phyloP scores from a whole-genome alignment of 768 basidiomycete genomes.

The Pisolithus albus region DNA sequence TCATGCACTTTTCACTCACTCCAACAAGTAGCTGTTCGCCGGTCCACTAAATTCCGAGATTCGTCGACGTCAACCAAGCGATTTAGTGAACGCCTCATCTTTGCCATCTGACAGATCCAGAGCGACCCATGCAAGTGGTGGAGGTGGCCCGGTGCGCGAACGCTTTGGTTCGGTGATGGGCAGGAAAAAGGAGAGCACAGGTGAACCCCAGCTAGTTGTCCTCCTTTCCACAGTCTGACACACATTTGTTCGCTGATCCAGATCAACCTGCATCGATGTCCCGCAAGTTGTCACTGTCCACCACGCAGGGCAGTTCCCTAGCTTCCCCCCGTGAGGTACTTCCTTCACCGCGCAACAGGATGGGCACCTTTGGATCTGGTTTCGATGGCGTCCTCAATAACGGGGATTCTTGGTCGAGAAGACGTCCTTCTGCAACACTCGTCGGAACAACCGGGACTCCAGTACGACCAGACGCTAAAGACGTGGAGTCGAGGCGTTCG shows the following conservation, averaged over 20 bases:
- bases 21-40: conserved; percentile 60
- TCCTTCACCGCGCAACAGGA: conserved; percentile 58
- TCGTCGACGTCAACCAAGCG: conserved; percentile 77
- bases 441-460: conserved; percentile 34
- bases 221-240: conserved; percentile 4
- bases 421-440: conserved; percentile 53
- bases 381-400: conserved; percentile 68
- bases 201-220: conserved; percentile 27
- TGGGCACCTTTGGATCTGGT: conserved; percentile 49
- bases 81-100: conserved; percentile 56
- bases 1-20: conserved; percentile 19
- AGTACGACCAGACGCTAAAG: conserved; percentile 36
- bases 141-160: conserved; percentile 55
- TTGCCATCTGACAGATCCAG: conserved; percentile 57
- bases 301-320: conserved; percentile 43
- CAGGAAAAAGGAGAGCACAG: conserved; percentile 65
- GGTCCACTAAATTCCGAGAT: conserved; percentile 79
- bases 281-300: conserved; percentile 65
- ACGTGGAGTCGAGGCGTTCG: conserved; percentile 33
- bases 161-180: conserved; percentile 53
- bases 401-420: conserved; percentile 67
- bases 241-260: conserved; percentile 22
- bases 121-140: conserved; percentile 42
- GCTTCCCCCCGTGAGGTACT: conserved; percentile 53
- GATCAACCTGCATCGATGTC: conserved; percentile 56